Percentiles rank a stretch among this genome's conserved stretches.
These are phyloP conservation scores for Rubroshorea leprosula DNA, from an alignment of 345 rosid species.

Conservation along the genomic window DNA sequence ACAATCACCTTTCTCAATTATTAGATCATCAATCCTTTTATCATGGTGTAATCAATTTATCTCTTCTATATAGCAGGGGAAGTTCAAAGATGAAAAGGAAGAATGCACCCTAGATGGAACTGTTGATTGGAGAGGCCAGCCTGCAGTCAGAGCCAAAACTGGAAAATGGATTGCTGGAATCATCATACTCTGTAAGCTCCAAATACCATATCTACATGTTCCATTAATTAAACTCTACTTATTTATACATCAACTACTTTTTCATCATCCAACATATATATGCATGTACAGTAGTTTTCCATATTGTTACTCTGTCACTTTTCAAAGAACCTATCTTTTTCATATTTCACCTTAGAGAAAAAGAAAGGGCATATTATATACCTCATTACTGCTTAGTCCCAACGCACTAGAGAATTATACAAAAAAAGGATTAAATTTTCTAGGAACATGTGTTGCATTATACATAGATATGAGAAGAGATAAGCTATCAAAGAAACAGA, in stretches of 20 bases:
- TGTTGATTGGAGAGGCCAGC: constrained; percentile 52
- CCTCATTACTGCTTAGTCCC: constrained; percentile 18
- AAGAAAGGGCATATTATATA: no score
- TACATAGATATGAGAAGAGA: not conserved
- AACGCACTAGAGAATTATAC: constrained; percentile 12
- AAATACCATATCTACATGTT: no score
- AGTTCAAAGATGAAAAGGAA: constrained; percentile 33
- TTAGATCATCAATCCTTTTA: not conserved
- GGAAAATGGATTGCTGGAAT: constrained; percentile 67
- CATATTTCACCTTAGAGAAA: no score
- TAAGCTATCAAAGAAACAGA: constrained; percentile 15
- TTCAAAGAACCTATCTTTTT: no score
- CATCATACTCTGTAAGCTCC: constrained; percentile 57
- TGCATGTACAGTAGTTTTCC: no score
- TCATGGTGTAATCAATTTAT: not conserved
- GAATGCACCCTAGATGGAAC: constrained; percentile 52
- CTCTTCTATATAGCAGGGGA: constrained; percentile 20
- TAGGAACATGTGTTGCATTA: no score
- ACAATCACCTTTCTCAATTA: not conserved
- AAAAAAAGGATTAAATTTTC: no score
- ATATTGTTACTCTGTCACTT: no score
- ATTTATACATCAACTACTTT: no score
- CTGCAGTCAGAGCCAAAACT: constrained; percentile 49
- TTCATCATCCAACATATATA: no score
- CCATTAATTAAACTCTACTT: no score